A percentile compares a stretch with the other conserved stretches of the same genome.
These are phyloP conservation scores for Starmera stellimalicola DNA, from an alignment of 1,139 yeast genomes.

Conservation along the genomic window DNA sequence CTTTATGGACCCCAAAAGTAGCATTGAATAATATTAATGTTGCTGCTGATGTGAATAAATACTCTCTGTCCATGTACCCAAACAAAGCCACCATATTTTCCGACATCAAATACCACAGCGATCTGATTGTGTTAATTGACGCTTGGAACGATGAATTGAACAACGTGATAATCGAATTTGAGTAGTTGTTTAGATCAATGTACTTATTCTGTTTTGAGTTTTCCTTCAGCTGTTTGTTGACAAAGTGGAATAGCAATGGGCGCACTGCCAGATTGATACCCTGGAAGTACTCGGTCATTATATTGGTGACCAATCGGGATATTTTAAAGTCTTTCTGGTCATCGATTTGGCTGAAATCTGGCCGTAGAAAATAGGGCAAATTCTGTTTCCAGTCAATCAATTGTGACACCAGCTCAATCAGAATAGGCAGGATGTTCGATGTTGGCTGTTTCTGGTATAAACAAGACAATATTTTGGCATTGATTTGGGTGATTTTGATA, in stretches of 20 bases:
- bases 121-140: slow-evolving; percentile 66
- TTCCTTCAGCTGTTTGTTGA: slow-evolving; percentile 54
- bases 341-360: slow-evolving; percentile 43
- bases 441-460: slow-evolving; percentile 73
- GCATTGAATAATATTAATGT: slow-evolving; percentile 69
- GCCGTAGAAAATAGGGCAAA: slow-evolving; percentile 53
- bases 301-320: slow-evolving; percentile 61
- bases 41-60: slow-evolving; percentile 71
- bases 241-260: slow-evolving; percentile 73
- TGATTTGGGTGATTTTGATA: slow-evolving; percentile 73
- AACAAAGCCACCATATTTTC: slow-evolving; percentile 75
- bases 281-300: slow-evolving; percentile 81
- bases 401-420: slow-evolving; percentile 61
- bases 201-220: slow-evolving; percentile 42
- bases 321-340: slow-evolving; percentile 38
- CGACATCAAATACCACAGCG: slow-evolving; percentile 63
- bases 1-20: slow-evolving; percentile 76
- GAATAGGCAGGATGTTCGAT: slow-evolving; percentile 62
- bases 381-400: slow-evolving; percentile 62
- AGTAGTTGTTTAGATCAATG: slow-evolving; percentile 59
- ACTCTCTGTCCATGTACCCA: slow-evolving; percentile 88
- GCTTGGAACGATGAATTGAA: slow-evolving; percentile 80
- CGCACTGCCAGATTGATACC: slow-evolving; percentile 79
- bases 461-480: slow-evolving; percentile 63
- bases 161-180: slow-evolving; percentile 57